Evolutionary conservation across 768 basidiomycete genomes (phyloP).

Genomic region (Suillus plorans): DNA sequence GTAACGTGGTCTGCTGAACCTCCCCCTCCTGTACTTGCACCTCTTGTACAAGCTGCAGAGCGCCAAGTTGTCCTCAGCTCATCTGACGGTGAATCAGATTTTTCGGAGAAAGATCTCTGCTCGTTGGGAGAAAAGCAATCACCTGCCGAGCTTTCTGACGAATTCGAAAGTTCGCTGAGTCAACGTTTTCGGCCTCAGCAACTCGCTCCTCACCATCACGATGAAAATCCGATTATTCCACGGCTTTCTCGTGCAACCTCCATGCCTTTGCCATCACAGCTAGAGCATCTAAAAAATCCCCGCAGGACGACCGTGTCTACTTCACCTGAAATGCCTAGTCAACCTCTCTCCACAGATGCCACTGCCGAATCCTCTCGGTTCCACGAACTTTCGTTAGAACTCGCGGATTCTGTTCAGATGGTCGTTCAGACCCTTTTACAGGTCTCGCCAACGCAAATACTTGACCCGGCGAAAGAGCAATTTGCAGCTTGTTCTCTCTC

Average conservation of each 20-base stretch:
- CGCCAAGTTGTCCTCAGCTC: constrained; percentile 45
- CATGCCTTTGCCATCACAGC: constrained; percentile 75
- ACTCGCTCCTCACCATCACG: constrained; percentile 16
- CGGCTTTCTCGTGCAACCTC: constrained; percentile 77
- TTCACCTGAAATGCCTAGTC: constrained; percentile 13
- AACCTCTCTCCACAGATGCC: constrained; percentile 20
- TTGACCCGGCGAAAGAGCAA: constrained; percentile 93
- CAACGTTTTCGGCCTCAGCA: constrained; percentile 26
- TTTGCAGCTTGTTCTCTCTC: constrained; percentile 87
- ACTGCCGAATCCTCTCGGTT: constrained; percentile 36
- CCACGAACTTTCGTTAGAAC: constrained; percentile 76
- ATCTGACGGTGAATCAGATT: constrained; percentile 51
- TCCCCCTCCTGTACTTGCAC: constrained; percentile 38
- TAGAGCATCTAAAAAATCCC: constrained; percentile 76
- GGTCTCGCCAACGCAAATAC: constrained; percentile 83
- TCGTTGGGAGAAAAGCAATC: constrained; percentile 31
- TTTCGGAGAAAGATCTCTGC: constrained; percentile 43
- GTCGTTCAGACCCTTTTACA: constrained; percentile 91
- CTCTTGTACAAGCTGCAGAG: constrained; percentile 30
- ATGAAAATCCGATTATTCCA: constrained; percentile 37
- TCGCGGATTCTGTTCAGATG: constrained; percentile 89
- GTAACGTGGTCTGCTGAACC: constrained; percentile 56
- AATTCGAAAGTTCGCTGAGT: constrained; percentile 25
- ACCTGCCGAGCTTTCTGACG: constrained; percentile 32
- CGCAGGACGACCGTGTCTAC: constrained; percentile 34